Base-by-base conservation (phyloP, 2,329 filamentous ascomycete species). In the Lachnellula suecica region DNA sequence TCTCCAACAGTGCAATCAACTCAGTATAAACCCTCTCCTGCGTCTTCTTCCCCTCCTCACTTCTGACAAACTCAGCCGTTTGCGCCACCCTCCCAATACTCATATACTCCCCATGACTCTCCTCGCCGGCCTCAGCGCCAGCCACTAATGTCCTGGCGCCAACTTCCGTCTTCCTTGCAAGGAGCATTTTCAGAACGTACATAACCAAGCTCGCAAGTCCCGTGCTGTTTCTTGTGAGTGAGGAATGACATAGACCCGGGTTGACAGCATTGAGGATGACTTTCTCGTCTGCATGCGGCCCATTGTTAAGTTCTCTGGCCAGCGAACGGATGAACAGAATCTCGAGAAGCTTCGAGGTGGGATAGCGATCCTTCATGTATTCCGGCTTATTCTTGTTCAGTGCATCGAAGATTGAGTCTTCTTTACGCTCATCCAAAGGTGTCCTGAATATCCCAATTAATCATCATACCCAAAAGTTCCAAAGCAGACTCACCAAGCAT, bases 11-110 rank as follows among this genome's bases (percentile, higher is more conserved):
- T 10, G 59, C 69, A 54, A 72, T 43, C 58, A 79, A 56, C 65
- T 80, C 74, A 15, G 59, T 66, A 62, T 70, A 79, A 2, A 76
- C 62, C 52, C 64, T 70, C 42, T 63, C 59, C 52, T 72, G 72
- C 66, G 45, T 53, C 47, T 64, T 48, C 34, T 62, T 58, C 0
- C 74, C 76, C 29, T 74, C 67, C 4, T 69, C 63, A 4, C 73
- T 71, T 47, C 62, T 49, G 2, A 72, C 71, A 56, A 65, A 72
- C 0, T 49, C 46, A 42, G 69, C 72, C 2, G 63, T 62, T 29
- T 62, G 58, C 23, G 49, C 57, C n/a, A 64, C 49, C 22, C 41
- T 42, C 42, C 63, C 63, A 55, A 65, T 61, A 6, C 44, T 55
- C 59, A 66, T 62, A 42, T 66, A 66, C 20, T 37, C 29, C 7